Percentiles rank a stretch among this genome's conserved stretches.
Evolutionary conservation across 176 grass and related monocot genomes (phyloP).

Genomic region (Zoysia pacifica): DNA sequence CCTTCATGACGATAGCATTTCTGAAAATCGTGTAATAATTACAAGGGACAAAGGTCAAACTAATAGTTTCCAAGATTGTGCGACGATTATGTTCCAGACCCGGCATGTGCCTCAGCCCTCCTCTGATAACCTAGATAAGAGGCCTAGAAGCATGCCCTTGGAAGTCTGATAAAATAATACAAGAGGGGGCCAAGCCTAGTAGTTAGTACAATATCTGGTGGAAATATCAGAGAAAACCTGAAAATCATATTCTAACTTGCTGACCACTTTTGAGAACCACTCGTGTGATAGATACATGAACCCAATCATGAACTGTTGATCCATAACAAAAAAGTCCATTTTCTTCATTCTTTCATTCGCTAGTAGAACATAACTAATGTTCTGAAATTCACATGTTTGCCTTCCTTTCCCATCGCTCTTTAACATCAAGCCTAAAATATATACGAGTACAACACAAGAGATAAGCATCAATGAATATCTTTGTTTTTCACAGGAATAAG

Average conservation of each 20-base stretch:
- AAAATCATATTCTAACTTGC: constrained; percentile 21
- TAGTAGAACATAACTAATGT: constrained; percentile 4
- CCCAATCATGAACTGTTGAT: not conserved
- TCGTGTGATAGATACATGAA: not conserved
- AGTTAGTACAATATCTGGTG: not conserved
- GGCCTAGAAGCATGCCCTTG: not conserved
- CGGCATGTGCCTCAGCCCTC: not conserved
- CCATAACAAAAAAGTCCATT: not conserved
- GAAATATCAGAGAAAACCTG: not conserved
- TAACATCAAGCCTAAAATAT: constrained; percentile 56
- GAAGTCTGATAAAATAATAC: constrained; percentile 11
- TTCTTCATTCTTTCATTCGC: not conserved
- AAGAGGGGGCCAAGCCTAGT: constrained; percentile 1
- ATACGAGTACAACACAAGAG: not conserved
- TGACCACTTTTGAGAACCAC: not conserved
- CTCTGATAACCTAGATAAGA: too few relatives aligned
- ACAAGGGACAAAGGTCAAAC: not conserved
- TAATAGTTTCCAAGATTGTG: not conserved
- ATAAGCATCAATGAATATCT: not conserved
- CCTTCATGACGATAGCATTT: not conserved
- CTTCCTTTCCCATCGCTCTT: constrained; percentile 62
- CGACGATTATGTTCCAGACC: not conserved
- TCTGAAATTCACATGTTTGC: constrained; percentile 49
- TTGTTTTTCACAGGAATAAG: constrained; percentile 23
- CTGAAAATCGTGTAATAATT: not conserved